Percentiles rank a stretch among this genome's conserved stretches.
phyloP scores from a whole-genome alignment of 2,329 filamentous ascomycete species.

The Venturia effusa region DNA sequence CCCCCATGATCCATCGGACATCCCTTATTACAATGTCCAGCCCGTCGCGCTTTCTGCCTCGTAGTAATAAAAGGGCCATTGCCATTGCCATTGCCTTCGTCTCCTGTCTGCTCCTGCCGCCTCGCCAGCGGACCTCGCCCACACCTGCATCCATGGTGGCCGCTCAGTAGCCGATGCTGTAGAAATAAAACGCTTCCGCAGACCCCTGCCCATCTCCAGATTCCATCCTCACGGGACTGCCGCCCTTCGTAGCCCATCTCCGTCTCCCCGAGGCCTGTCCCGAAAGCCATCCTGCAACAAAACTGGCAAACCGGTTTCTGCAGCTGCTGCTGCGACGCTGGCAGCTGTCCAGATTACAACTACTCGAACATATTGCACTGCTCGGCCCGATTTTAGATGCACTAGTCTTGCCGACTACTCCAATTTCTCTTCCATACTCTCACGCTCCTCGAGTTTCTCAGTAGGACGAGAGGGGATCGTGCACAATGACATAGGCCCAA shows the following conservation, averaged over 20 bases:
- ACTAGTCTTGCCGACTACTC: conserved; percentile 3
- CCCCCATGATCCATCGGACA: no score
- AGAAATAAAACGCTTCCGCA: not conserved
- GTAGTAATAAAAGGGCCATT: no score
- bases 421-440: not conserved
- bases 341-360: not conserved
- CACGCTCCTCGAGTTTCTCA: not conserved
- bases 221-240: not conserved
- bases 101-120: not conserved
- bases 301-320: not conserved
- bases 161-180: no score
- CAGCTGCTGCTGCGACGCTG: not conserved
- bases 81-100: not conserved
- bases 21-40: no score
- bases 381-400: conserved; percentile 3
- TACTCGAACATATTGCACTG: not conserved
- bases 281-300: not conserved
- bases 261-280: conserved; percentile 1
- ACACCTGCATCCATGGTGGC: not conserved
- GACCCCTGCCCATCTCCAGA: not conserved
- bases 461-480: not conserved
- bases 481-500: conserved; percentile 1
- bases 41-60: not conserved
- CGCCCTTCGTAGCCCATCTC: not conserved
- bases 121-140: not conserved